Evolutionary conservation across 2,329 filamentous ascomycete genomes (phyloP), one percentile per base, ranked within the genome.

Genomic region (Phymatotrichopsis omnivora): DNA sequence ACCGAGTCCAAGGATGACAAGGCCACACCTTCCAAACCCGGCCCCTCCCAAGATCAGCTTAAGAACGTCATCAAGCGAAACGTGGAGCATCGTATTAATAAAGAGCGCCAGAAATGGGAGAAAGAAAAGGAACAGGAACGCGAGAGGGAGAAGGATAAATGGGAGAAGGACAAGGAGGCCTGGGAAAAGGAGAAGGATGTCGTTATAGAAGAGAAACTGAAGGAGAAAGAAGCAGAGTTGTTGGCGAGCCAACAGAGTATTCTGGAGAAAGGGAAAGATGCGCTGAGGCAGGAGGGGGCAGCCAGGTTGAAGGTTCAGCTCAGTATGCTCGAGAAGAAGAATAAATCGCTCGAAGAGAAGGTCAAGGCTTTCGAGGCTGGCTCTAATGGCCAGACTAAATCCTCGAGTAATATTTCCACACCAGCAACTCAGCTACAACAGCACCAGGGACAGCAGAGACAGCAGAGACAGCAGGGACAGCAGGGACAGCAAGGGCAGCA

Each of bases 71-170:
- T 77, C 49, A 69, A 67, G 25, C 68, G 71, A 32, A 70, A 70
- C 7, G 68, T 74, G 37, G 60, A 72, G 6, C 67, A 71, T 43
- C 58, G 62, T 5, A 63, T 65, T 12, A 57, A 67, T 5, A 68
- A 76, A 7, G 78, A 91, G 60, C 86, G 84, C 62, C 70, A 77
- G 14, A 68, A 69, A 2, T 68, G 84, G n/a, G 75, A 85, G 53
- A 67, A 75, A 46, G 76, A 82, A 51, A 68, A 82, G 2, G 66
- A 70, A 34, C 62, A 60, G 1, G 75, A 77, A 55, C 54, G 57
- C 11, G 59, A 61, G 19, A 64, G 65, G 22, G 56, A 62, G 4
- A 73, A 77, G 38, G 64, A 67, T 30, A 77, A 75, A 63, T 64
- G 75, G 17, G 56, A 41, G 38, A 31, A 41, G 25, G n/a, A n/a